Evolutionary conservation across 805 yeast species (phyloP), one percentile per base, ranked within the genome.

Genomic region (Jamesozyma gamospora): DNA sequence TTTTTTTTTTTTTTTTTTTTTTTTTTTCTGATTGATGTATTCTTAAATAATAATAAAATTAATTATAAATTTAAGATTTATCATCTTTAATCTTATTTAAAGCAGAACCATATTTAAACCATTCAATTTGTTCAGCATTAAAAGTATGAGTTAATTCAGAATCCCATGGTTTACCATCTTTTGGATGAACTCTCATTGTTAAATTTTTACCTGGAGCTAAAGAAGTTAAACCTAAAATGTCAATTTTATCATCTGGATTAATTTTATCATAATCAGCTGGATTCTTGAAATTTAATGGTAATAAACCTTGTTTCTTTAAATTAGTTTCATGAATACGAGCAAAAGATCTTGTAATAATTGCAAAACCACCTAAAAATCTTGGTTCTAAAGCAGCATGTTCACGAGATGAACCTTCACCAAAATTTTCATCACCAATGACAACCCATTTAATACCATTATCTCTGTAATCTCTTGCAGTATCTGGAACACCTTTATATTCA

Each of bases 351-450:
- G 96, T 86, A 63, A 90, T 84, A 70, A 90, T 90, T 56, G 96
- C 96, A 64, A 84, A 86, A 60, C 94, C 97, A 76, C 96, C 96
- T 64, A 90, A 77, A 88, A 71, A 92, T 75, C 98, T 84, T 74
- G 98, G 98, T 77, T 88, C 96, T 66, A 90, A 78, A 56, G 98
- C 98, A 64, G 97, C 98, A 67, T 90, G 98, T 74, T 90, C 98
- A 77, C 98, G 86, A 57, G 97, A 90, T 48, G 96, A 88, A 74
- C 98, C 98, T 75, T 90, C 98, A 76, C 98, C 98, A 61, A 88
- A 85, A 75, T 90, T 90, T 72, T 90, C 96, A 63, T 86, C 97
- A 70, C 96, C 98, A 62, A 90, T 76, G 52, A 90, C 97, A 70
- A 88, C 96, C 97, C 97, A 90, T 61, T 74, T 80, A 62, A 81